Conservation (phyloP, 768 basidiomycete species). For the Boletus rufocinnamomeus region DNA sequence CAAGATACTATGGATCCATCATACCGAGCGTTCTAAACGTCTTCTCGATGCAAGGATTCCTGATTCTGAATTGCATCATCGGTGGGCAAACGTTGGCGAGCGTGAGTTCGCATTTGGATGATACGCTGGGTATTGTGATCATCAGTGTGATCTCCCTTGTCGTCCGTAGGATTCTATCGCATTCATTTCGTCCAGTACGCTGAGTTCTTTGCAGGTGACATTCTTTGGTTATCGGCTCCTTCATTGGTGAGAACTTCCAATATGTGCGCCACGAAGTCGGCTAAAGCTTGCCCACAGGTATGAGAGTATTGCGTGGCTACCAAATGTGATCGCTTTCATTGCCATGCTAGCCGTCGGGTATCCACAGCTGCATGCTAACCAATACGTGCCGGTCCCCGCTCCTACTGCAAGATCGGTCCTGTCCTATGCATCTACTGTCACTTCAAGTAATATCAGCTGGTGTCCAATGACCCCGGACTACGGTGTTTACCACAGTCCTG, state of each 20-base stretch:
- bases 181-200: background rate
- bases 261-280: background rate
- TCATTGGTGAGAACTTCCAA: conserved; percentile 45
- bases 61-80: conserved; percentile 59
- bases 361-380: conserved; percentile 55
- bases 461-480: conserved; percentile 49
- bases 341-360: conserved; percentile 69
- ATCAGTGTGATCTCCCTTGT: conserved; percentile 34
- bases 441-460: conserved; percentile 47
- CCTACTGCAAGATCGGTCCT: conserved; percentile 39
- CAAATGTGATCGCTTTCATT: conserved; percentile 67
- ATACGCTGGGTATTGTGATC: conserved; percentile 37
- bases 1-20: conserved; percentile 42
- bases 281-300: conserved; percentile 49
- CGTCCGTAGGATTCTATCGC: conserved; percentile 19
- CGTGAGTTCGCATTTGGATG: conserved; percentile 37
- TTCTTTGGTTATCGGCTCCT: conserved; percentile 68
- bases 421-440: conserved; percentile 47
- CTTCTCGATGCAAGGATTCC: conserved; percentile 55
- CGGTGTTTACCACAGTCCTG: conserved; percentile 50
- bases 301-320: conserved; percentile 77
- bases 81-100: conserved; percentile 63
- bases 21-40: conserved; percentile 50
- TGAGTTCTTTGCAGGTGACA: conserved; percentile 43
- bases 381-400: conserved; percentile 35